Conservation (phyloP, 2,329 filamentous ascomycete genomes). For the Fusarium sp. region DNA sequence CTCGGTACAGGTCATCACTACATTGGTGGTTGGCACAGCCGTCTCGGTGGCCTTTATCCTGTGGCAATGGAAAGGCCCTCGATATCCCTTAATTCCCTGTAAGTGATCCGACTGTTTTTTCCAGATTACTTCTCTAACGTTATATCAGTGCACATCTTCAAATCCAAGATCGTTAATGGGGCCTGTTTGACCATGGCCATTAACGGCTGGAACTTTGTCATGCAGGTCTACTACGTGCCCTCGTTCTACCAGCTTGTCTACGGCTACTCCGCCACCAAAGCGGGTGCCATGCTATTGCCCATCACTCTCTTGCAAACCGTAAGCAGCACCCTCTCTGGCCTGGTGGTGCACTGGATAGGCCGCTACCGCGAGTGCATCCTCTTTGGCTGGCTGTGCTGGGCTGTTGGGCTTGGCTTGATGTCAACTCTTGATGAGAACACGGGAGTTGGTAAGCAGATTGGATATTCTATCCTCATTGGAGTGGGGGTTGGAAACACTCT, state of each 20-base stretch:
- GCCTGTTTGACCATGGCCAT: constrained; percentile 67
- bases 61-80: constrained; percentile 63
- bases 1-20: constrained; percentile 64
- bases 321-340: constrained; percentile 61
- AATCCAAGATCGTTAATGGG: constrained; percentile 62
- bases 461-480: constrained; percentile 63
- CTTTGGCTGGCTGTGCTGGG: constrained; percentile 63
- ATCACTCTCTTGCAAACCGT: constrained; percentile 57
- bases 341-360: constrained; percentile 63
- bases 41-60: constrained; percentile 61
- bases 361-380: constrained; percentile 65
- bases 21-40: constrained; percentile 61
- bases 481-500: constrained; percentile 63
- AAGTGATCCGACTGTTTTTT: constrained; percentile 24
- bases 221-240: constrained; percentile 63
- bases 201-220: constrained; percentile 69
- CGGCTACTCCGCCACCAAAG: constrained; percentile 54
- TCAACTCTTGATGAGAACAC: constrained; percentile 61
- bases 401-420: constrained; percentile 62
- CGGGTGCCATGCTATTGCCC: constrained; percentile 55
- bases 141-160: constrained; percentile 61
- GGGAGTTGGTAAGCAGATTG: constrained; percentile 63
- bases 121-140: neutral
- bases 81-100: constrained; percentile 59
- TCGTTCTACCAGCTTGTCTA: constrained; percentile 60